Percentiles rank a stretch among this genome's conserved stretches.
These are phyloP conservation scores for Nidularia pulvinata DNA, from an alignment of 768 basidiomycete species.

Conservation along the genomic window DNA sequence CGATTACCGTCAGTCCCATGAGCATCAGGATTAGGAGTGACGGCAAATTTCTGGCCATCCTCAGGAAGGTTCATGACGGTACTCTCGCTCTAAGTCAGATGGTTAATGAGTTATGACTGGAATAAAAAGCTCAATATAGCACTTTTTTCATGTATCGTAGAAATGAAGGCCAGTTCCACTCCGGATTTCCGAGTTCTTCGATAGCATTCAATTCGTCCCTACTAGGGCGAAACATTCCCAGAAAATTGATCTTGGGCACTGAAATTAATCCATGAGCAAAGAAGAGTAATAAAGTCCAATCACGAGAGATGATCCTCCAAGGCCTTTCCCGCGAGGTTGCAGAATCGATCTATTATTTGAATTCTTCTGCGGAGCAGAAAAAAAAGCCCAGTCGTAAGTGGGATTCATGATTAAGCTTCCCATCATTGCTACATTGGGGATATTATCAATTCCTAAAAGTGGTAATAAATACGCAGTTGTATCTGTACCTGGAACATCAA, in stretches of 20 bases:
- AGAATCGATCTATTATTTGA: slow-evolving; percentile 11
- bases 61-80: no score
- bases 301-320: slow-evolving; percentile 18
- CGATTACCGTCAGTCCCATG: background rate
- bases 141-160: slow-evolving; percentile 14
- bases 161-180: slow-evolving; percentile 15
- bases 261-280: background rate
- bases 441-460: no score
- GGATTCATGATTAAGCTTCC: slow-evolving; percentile 8
- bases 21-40: background rate
- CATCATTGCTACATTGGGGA: background rate
- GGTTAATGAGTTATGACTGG: no score
- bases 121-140: background rate
- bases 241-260: slow-evolving; percentile 2
- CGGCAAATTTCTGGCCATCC: background rate
- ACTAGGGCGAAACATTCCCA: background rate
- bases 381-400: slow-evolving; percentile 20
- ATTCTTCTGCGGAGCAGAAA: slow-evolving; percentile 16
- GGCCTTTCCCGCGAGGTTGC: slow-evolving; percentile 19
- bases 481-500: background rate
- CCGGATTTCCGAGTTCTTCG: slow-evolving; percentile 9
- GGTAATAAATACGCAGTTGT: no score
- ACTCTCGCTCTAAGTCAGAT: no score
- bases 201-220: slow-evolving; percentile 10
- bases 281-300: background rate